These are phyloP conservation scores for Apophysomyces ossiformis DNA, from an alignment of 371 early-diverging fungal genomes.

Conservation along the genomic window DNA sequence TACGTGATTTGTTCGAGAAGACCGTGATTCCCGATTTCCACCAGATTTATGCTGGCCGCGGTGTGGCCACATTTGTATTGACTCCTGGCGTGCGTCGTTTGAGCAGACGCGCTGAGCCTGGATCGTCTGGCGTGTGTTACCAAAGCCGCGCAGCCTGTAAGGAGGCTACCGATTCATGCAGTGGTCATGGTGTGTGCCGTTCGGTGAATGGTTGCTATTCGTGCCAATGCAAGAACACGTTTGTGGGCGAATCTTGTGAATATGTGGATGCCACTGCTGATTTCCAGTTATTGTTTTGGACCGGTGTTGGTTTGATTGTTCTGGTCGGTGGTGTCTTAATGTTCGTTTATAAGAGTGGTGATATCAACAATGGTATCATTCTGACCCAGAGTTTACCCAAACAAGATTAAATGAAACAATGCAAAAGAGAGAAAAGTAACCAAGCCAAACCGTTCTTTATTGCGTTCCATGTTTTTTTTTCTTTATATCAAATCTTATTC, in stretches of 20 bases:
- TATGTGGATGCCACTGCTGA: conserved; percentile 42
- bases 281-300: conserved; percentile 57
- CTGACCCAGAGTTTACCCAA: conserved; percentile 46
- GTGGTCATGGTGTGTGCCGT: conserved; percentile 41
- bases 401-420: conserved; percentile 40
- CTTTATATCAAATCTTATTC: no score
- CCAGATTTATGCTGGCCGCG: conserved; percentile 16
- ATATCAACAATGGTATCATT: conserved; percentile 38
- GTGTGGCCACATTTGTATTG: conserved; percentile 31
- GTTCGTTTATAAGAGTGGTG: conserved; percentile 47
- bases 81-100: conserved; percentile 22
- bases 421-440: no score
- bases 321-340: conserved; percentile 43
- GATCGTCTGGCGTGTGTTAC: conserved; percentile 26
- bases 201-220: conserved; percentile 34
- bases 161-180: conserved; percentile 38
- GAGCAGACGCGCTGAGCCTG: conserved; percentile 28
- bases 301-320: conserved; percentile 41
- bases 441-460: neutral
- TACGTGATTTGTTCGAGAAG: conserved; percentile 39
- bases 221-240: conserved; percentile 41
- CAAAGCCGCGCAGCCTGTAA: conserved; percentile 27
- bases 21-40: conserved; percentile 32
- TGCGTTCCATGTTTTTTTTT: neutral
- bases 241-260: conserved; percentile 41